A percentile compares a stretch with the other conserved stretches of the same genome.
These are phyloP conservation scores for Phytophthora pistaciae DNA, from an alignment of 352 stramenopile genomes.

Conservation along the genomic window DNA sequence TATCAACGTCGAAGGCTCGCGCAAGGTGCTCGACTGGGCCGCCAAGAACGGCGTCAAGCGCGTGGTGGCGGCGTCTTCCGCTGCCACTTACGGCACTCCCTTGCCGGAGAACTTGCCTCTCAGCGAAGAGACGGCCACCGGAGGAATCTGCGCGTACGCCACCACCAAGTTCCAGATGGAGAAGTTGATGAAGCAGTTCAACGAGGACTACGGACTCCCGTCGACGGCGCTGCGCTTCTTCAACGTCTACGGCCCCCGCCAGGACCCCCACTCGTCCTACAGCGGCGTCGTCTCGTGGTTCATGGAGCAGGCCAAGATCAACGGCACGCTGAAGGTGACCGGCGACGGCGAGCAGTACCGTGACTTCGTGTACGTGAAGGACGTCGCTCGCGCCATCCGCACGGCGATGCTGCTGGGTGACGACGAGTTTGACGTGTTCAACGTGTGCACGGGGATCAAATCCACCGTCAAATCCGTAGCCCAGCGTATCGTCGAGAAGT, in stretches of 20 bases:
- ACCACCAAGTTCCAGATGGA: conserved; percentile 91
- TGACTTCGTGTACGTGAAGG: conserved; percentile 90
- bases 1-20: conserved; percentile 86
- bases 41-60: conserved; percentile 79
- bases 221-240: conserved; percentile 88
- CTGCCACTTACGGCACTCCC: conserved; percentile 78
- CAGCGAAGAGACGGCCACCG: conserved; percentile 75
- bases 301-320: conserved; percentile 89
- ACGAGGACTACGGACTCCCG: conserved; percentile 70
- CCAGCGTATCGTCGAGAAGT: conserved; percentile 74
- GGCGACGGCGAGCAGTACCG: conserved; percentile 83
- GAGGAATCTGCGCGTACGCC: conserved; percentile 84
- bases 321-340: conserved; percentile 83
- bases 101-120: conserved; percentile 74
- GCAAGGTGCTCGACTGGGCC: conserved; percentile 85
- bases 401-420: conserved; percentile 77
- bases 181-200: conserved; percentile 78
- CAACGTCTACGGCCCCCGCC: conserved; percentile 85
- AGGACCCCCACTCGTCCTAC: conserved; percentile 87
- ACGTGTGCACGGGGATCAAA: conserved; percentile 86
- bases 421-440: conserved; percentile 85
- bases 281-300: conserved; percentile 88
- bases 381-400: conserved; percentile 82
- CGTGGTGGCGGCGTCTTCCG: conserved; percentile 82
- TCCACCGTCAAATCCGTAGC: conserved; percentile 74